Conservation (phyloP, 2,329 filamentous ascomycete species). For the Trichoderma sp. region DNA sequence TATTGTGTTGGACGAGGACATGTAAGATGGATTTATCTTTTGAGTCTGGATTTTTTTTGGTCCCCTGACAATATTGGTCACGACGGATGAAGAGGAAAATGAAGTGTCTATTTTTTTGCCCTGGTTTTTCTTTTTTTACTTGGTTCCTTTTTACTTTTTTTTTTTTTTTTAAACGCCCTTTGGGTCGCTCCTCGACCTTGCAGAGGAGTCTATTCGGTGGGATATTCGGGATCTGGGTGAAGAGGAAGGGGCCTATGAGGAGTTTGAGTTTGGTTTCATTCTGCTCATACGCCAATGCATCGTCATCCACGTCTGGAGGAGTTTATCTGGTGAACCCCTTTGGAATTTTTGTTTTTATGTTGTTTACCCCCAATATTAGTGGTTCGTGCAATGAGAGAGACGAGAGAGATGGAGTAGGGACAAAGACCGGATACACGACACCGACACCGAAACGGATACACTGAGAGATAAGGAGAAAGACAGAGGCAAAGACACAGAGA, state of each 20-base stretch:
- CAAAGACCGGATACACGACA: not conserved
- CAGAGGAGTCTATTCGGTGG: constrained; percentile 4
- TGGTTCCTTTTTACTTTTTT: not conserved
- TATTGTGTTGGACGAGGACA: constrained; percentile 8
- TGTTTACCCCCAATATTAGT: not conserved
- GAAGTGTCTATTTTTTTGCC: not conserved
- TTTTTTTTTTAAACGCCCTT: not conserved
- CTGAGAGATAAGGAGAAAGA: not conserved
- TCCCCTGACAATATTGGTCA: not conserved
- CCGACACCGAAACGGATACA: not conserved
- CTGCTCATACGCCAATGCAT: not conserved
- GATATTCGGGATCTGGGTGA: not conserved
- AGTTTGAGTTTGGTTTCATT: not conserved
- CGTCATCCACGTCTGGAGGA: not conserved
- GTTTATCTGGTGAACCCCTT: not conserved
- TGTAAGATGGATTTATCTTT: constrained; percentile 12
- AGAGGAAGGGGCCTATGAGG: not conserved
- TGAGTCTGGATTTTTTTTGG: not conserved
- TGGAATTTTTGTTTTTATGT: not conserved
- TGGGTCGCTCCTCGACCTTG: not conserved
- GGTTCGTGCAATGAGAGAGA: not conserved
- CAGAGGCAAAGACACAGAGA: not conserved
- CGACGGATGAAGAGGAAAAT: not conserved
- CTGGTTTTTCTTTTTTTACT: not conserved
- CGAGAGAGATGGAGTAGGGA: not conserved